Evolutionary conservation across 1,139 yeast species (phyloP), one percentile per base, ranked within the genome.

Genomic region (Cylindricascospora bacillispora): DNA sequence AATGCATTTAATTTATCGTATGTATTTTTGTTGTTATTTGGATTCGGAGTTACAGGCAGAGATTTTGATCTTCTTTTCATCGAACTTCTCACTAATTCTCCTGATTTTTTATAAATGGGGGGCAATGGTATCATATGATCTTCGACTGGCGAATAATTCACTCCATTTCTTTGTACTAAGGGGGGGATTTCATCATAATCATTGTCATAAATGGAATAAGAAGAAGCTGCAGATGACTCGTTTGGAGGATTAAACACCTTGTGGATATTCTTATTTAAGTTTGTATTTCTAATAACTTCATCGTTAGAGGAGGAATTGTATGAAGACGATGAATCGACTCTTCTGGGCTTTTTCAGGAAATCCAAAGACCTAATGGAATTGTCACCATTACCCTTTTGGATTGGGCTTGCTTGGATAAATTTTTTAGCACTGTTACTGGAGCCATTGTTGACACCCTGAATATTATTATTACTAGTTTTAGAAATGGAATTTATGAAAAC

Each of bases 61-160:
- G 54, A 49, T 32, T 45, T 45, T 14, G 52, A 45, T 25, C 54
- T 26, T n/a, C 39, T 35, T 27, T 47, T 49, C 24, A 49, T 30
- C 5, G 50, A 46, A 31, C 45, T 34, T 30, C 40, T 43, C 13
- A 49, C 44, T 28, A 47, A 25, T 28, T 47, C 54, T 3, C 54
- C 54, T 2, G 51, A 44, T 30, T 47, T 49, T 30, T 49, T 49
- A 35, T 47, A 47, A 5, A 49, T 40, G 11, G 50, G 50, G n/a
- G 36, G 39, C 12, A 38, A 32, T 3, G 40, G 41, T 14, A 36
- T 15, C 25, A 32, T 16, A 27, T 41, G 33, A 10, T 42, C 47
- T 24, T 26, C 25, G 5, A 24, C 26, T 7, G 26, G 26, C 5
- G 13, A 14, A 4, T 13, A 2, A 10, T 24, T n/a, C n/a, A n/a